These are phyloP conservation scores for Aspergillus conjunctus DNA, from an alignment of 495 filamentous ascomycete genomes.

Conservation along the genomic window DNA sequence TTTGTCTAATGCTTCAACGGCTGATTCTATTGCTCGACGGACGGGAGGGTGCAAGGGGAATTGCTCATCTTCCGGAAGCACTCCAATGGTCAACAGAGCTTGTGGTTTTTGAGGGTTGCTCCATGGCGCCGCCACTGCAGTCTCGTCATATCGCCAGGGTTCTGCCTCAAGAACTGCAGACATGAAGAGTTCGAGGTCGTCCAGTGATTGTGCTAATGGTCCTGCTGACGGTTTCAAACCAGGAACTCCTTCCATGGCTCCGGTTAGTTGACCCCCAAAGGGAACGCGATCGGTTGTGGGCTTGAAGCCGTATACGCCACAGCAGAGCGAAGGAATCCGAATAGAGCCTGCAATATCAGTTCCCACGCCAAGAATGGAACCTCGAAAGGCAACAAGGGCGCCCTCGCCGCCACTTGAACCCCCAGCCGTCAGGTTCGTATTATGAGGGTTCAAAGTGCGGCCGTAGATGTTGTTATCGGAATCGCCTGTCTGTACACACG, in stretches of 20 bases:
- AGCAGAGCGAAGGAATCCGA: constrained; percentile 61
- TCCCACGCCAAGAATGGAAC: constrained; percentile 63
- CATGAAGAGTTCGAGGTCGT: constrained; percentile 36
- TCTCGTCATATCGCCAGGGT: constrained; percentile 25
- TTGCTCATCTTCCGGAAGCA: constrained; percentile 54
- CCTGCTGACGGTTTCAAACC: constrained; percentile 36
- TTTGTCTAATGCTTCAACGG: constrained; percentile 37
- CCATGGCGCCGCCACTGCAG: constrained; percentile 25
- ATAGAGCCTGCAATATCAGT: constrained; percentile 69
- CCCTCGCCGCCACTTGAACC: constrained; percentile 67
- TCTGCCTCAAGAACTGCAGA: constrained; percentile 21
- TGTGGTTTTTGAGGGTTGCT: not conserved
- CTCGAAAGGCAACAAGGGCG: constrained; percentile 58
- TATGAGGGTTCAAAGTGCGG: constrained; percentile 57
- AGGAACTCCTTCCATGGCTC: constrained; percentile 48
- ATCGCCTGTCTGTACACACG: constrained; percentile 43
- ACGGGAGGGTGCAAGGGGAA: constrained; percentile 60
- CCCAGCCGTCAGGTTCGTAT: constrained; percentile 53
- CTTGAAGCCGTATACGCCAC: constrained; percentile 63
- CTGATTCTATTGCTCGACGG: constrained; percentile 45
- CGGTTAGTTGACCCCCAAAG: constrained; percentile 35
- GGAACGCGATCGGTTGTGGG: constrained; percentile 60
- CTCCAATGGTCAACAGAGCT: constrained; percentile 49
- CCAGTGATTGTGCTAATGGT: constrained; percentile 42
- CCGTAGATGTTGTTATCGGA: constrained; percentile 42